Base-by-base conservation (phyloP, 805 yeast species). In the Kluyveromyces nonfermentans region DNA sequence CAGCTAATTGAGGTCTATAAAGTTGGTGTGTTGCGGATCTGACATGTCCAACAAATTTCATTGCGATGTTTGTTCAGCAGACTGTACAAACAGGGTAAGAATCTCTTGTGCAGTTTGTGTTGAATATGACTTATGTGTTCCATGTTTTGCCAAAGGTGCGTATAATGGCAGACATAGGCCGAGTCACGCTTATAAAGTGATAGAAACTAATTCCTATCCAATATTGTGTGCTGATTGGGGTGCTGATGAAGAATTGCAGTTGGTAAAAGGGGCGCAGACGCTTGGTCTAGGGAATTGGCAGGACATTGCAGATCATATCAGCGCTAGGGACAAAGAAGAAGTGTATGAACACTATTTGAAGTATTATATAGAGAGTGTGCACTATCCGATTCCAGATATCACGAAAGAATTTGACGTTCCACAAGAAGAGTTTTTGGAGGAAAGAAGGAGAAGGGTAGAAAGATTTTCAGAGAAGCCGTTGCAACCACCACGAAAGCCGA, bases 241-340 rank as follows among this genome's bases (percentile, higher is more conserved):
- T 32, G 98, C 98, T 1, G 98, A 93, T 66, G 99, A 93, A 63
- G 99, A 93, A 64, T 60, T 89, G 45, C 71, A 86, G 28, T 68
- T 93, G 46, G 75, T 94, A 12, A 95, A 88, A 62, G 97, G 97
- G 7, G 82, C 95, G 36, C 96, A 93, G 63, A 82, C 85, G 8
- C 74, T 77, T 37, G 98, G 99, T 0, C 62, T 93, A 44, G 99
- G 99, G 2, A 88, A 89, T 61, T 93, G 98, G 98, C 95, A 86
- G 57, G 98, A 93, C 62, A 78, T 94, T n/a, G 83, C 96, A 9
- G 97, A 93, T 59, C 95, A 86, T 58, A 85, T 94, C 44, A 97
- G 97, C 10, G 86, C 89, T 33, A 65, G 97, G 48, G 78, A 87
- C 10, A 87, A 85, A 60, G 96, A 88, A 47, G 98, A 94, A 61